These are phyloP conservation scores for Beta corolliflora DNA, from an alignment of 179 eudicot species.

Conservation along the genomic window DNA sequence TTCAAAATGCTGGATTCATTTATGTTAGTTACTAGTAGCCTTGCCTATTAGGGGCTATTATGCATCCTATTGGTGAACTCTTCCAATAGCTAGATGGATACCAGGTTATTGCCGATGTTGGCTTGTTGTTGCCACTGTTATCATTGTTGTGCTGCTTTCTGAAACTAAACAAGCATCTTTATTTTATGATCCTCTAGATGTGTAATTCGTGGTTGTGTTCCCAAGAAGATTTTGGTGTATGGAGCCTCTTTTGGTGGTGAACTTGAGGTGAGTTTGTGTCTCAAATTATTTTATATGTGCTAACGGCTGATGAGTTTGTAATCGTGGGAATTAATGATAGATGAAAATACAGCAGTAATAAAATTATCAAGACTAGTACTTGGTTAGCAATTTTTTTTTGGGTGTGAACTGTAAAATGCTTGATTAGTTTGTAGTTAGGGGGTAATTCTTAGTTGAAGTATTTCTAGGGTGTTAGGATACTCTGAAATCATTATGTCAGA, in stretches of 20 bases:
- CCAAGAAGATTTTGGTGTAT: conserved; percentile 96
- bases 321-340: neutral
- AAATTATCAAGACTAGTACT: neutral
- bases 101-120: neutral
- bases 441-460: neutral
- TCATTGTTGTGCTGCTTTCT: neutral
- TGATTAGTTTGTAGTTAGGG: neutral
- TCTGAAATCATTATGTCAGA: neutral
- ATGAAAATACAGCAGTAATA: neutral
- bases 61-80: neutral
- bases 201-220: conserved; percentile 98
- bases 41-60: neutral
- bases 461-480: neutral
- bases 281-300: neutral
- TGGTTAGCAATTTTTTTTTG: neutral
- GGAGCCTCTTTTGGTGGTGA: conserved; percentile 90
- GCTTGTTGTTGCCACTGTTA: neutral
- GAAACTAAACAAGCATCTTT: conserved; percentile 6
- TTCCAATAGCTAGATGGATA: neutral
- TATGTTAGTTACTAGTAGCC: neutral
- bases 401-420: too few relatives aligned
- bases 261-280: conserved; percentile 66
- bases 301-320: neutral
- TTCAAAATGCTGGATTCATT: neutral
- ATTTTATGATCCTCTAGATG: conserved; percentile 48